Conservation (phyloP, 371 early-diverging fungal species). For the Haplosporangium sp. region DNA sequence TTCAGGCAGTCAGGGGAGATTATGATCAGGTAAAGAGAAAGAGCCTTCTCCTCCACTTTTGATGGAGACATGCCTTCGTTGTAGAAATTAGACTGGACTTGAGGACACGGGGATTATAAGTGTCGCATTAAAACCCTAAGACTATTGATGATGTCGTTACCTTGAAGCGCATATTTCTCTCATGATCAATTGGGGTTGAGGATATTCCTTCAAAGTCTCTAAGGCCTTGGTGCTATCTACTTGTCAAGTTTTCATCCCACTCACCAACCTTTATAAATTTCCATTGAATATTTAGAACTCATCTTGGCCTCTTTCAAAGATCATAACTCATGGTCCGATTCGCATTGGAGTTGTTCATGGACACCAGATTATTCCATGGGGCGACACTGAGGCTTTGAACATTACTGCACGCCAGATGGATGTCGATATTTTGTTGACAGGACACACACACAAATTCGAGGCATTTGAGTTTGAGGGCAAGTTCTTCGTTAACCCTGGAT, state of each 20-base stretch:
- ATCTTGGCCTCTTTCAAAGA: constrained; percentile 72
- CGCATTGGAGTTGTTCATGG: constrained; percentile 91
- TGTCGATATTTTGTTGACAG: constrained; percentile 90
- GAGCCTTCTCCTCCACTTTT: neutral
- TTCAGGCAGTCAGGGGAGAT: constrained; percentile 87
- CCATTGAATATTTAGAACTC: constrained; percentile 55
- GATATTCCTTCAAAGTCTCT: no score
- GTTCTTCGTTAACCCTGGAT: constrained; percentile 95
- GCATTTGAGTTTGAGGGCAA: constrained; percentile 90
- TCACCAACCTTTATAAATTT: neutral
- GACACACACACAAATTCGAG: constrained; percentile 91
- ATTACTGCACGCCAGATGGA: constrained; percentile 89
- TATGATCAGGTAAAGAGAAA: constrained; percentile 75
- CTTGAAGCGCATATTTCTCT: neutral
- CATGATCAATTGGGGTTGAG: neutral
- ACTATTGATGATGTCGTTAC: no score
- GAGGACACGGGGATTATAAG: no score
- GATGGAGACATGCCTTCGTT: no score
- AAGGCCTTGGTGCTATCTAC: no score
- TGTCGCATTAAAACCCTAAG: no score
- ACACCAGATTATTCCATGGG: constrained; percentile 92
- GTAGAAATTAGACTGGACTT: no score
- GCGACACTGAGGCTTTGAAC: constrained; percentile 83
- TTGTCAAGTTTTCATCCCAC: neutral
- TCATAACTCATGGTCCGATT: constrained; percentile 81